phyloP scores from a whole-genome alignment of 164 flowering plant species.

The Vitis cinerea region DNA sequence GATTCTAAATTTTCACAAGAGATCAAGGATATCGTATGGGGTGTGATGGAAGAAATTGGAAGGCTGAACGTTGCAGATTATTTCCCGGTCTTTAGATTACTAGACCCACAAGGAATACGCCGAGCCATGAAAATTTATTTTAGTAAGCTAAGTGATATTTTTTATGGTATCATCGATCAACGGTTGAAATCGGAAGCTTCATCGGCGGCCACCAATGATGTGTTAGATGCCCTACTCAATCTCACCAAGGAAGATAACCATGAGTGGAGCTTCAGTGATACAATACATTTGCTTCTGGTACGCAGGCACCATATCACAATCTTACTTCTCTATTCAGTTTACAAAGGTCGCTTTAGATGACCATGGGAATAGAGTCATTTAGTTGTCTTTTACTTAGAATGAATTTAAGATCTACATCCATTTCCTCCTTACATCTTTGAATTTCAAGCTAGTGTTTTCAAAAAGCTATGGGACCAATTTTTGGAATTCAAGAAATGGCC shows the following conservation, averaged over 20 bases:
- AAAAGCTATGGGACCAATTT: no score
- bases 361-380: no score
- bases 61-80: slow-evolving; percentile 29
- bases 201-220: slow-evolving; percentile 7
- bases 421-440: no score
- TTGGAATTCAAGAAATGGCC: no score
- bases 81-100: slow-evolving; percentile 19
- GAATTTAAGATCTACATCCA: no score
- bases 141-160: slow-evolving; percentile 9
- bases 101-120: slow-evolving; percentile 32
- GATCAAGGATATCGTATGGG: slow-evolving; percentile 18
- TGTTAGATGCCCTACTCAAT: slow-evolving; percentile 23
- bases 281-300: slow-evolving; percentile 12
- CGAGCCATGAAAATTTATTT: slow-evolving; percentile 1
- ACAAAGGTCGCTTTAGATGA: no score
- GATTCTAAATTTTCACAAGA: slow-evolving; percentile 15
- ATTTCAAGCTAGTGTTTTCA: no score
- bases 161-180: slow-evolving; percentile 21
- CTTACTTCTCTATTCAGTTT: not conserved
- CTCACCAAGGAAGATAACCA: slow-evolving; percentile 11
- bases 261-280: slow-evolving; percentile 1
- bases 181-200: not conserved
- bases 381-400: no score
- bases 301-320: not conserved
- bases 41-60: slow-evolving; percentile 20